Percentiles rank a stretch among this genome's conserved stretches.
Evolutionary conservation across 2,329 filamentous ascomycete genomes (phyloP).

Genomic region (Fusarium torreyae): DNA sequence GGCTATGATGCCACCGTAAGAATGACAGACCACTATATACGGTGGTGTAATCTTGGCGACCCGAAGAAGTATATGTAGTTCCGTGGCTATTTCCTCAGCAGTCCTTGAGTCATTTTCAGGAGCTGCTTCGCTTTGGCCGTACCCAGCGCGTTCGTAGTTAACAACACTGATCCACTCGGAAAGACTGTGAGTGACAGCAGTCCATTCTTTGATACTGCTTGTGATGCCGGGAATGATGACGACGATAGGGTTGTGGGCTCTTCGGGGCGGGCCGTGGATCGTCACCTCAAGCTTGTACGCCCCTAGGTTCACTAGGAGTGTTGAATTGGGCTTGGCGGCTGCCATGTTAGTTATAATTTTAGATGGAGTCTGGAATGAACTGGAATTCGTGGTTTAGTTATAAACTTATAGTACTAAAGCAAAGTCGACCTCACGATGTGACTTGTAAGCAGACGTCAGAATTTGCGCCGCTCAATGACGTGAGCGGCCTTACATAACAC

Average conservation of each 20-base stretch:
- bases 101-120: neutral
- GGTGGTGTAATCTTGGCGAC: constrained; percentile 27
- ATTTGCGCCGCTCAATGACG: no score
- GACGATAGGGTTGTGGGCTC: constrained; percentile 34
- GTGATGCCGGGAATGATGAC: constrained; percentile 28
- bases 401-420: no score
- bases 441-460: no score
- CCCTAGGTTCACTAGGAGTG: constrained; percentile 1
- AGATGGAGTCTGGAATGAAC: no score
- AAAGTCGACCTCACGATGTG: no score
- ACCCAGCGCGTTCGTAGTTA: constrained; percentile 30
- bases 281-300: constrained; percentile 11
- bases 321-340: neutral
- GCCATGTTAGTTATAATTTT: neutral
- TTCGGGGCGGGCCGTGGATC: constrained; percentile 27
- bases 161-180: constrained; percentile 20
- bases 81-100: constrained; percentile 10
- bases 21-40: constrained; percentile 29
- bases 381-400: no score
- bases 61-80: constrained; percentile 22
- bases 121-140: constrained; percentile 18
- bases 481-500: no score
- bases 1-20: constrained; percentile 2
- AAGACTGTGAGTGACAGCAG: constrained; percentile 13
- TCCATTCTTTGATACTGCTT: constrained; percentile 37